These are phyloP conservation scores for Boletus semigastroideus DNA, from an alignment of 1,284 basidiomycete genomes.

Conservation along the genomic window DNA sequence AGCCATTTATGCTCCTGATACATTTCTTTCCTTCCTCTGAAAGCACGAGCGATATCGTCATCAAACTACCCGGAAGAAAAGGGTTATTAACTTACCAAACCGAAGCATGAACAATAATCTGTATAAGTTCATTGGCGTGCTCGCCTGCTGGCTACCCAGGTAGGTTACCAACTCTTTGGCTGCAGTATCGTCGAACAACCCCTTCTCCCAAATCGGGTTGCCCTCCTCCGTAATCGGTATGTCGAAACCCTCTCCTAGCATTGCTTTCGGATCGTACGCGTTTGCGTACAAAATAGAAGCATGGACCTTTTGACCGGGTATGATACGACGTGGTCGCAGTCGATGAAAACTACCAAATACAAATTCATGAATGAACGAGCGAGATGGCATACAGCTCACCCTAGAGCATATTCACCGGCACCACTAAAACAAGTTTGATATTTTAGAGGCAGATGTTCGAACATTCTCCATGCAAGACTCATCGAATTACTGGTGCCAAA, in stretches of 20 bases:
- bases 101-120: slow-evolving; percentile 29
- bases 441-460: slow-evolving; percentile 30
- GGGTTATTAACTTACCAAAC: slow-evolving; percentile 15
- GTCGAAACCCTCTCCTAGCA: slow-evolving; percentile 27
- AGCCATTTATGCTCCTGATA: slow-evolving; percentile 12
- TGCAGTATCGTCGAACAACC: slow-evolving; percentile 26
- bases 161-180: slow-evolving; percentile 16
- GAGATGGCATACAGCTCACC: slow-evolving; percentile 10
- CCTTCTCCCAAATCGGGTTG: slow-evolving; percentile 22
- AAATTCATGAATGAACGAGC: background rate
- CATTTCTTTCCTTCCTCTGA: slow-evolving; percentile 26
- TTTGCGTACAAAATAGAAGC: slow-evolving; percentile 30
- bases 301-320: slow-evolving; percentile 32
- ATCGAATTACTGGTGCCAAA: slow-evolving; percentile 22
- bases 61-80: background rate
- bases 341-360: slow-evolving; percentile 17
- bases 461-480: slow-evolving; percentile 14
- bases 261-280: slow-evolving; percentile 25
- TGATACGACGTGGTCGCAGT: slow-evolving; percentile 24
- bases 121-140: slow-evolving; percentile 23
- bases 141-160: slow-evolving; percentile 10
- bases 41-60: background rate
- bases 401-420: slow-evolving; percentile 5
- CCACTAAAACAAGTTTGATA: slow-evolving; percentile 26
- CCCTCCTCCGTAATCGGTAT: slow-evolving; percentile 15